Evolutionary conservation across 2,329 filamentous ascomycete genomes (phyloP).

Genomic region (Phyllosticta capitalensis): DNA sequence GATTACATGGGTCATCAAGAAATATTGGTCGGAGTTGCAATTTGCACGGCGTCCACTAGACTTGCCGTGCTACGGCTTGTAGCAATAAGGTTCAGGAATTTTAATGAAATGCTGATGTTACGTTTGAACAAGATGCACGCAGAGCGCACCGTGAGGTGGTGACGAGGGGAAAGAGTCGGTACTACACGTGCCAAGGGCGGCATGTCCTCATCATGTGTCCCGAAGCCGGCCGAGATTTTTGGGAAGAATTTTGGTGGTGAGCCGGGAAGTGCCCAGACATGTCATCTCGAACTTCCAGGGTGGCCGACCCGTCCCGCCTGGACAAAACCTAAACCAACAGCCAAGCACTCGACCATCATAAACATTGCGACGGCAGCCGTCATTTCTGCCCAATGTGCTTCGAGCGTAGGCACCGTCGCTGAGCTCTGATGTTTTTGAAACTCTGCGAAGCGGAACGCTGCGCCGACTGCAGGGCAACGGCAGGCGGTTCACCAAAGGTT

Average conservation of each 20-base stretch:
- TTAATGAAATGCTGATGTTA: not conserved
- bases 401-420: not conserved
- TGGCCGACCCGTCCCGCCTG: not conserved
- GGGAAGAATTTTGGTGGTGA: not conserved
- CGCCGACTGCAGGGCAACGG: not conserved
- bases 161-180: not conserved
- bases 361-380: not conserved
- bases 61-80: not conserved
- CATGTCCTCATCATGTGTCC: not conserved
- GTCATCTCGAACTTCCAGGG: not conserved
- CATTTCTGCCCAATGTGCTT: not conserved
- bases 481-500: not conserved
- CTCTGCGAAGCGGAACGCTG: not conserved
- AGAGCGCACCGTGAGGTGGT: not conserved
- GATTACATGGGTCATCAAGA: not conserved
- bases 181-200: not conserved
- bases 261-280: not conserved
- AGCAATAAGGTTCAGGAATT: slow-evolving; percentile 1
- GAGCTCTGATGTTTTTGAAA: not conserved
- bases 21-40: not conserved
- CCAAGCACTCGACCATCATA: not conserved
- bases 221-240: not conserved
- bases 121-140: not conserved
- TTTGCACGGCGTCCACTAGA: slow-evolving; percentile 2
- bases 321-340: not conserved